Percentiles rank a stretch among this genome's conserved stretches.
Conservation (phyloP, 768 basidiomycete genomes). For the Boletus huronensis region DNA sequence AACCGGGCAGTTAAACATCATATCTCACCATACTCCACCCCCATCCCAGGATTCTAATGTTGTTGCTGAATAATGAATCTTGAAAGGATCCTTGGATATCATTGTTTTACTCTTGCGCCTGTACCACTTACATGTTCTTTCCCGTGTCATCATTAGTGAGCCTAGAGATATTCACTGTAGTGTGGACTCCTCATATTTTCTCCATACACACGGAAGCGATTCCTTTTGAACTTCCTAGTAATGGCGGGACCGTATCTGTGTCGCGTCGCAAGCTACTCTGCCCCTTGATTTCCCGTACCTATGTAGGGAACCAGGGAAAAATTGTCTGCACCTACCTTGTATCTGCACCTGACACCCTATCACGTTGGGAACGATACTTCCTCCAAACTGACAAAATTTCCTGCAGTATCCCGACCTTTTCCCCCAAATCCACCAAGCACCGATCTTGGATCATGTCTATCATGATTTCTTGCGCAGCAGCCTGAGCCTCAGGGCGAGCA, state of each 20-base stretch:
- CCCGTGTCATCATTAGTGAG: conserved; percentile 11
- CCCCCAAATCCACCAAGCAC: conserved; percentile 16
- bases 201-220: background rate
- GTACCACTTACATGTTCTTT: conserved; percentile 20
- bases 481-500: conserved; percentile 5
- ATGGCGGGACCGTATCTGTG: background rate
- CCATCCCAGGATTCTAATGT: background rate
- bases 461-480: conserved; percentile 9
- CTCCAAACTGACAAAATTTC: conserved; percentile 18
- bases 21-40: background rate
- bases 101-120: conserved; percentile 20
- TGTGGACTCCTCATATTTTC: conserved; percentile 5
- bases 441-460: conserved; percentile 11
- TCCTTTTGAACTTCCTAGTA: background rate
- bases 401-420: conserved; percentile 12
- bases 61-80: conserved; percentile 9
- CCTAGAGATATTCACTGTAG: conserved; percentile 10
- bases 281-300: no score
- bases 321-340: background rate
- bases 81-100: conserved; percentile 9
- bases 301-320: background rate
- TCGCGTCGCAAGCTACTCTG: background rate
- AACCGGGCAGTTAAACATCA: conserved; percentile 38
- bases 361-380: conserved; percentile 17
- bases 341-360: background rate